Evolutionary conservation across 371 early-diverging fungal genomes (phyloP).

Genomic region (Mortierella sp.): DNA sequence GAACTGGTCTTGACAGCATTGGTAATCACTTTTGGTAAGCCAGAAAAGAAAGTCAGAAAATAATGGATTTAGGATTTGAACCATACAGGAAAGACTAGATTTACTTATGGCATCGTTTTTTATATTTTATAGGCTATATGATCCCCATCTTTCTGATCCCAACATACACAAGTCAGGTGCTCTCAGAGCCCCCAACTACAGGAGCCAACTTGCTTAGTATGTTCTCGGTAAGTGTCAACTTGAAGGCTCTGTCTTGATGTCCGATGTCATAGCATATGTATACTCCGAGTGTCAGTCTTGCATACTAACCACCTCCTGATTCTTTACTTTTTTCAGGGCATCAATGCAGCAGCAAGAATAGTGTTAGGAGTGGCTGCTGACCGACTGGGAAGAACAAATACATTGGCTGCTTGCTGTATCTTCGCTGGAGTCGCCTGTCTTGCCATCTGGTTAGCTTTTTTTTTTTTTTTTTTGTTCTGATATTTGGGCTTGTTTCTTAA

Average conservation of each 20-base stretch:
- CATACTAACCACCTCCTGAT: background rate
- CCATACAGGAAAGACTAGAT: background rate
- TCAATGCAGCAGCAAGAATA: constrained; percentile 65
- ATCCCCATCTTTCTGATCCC: constrained; percentile 53
- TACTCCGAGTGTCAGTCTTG: background rate
- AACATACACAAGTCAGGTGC: constrained; percentile 50
- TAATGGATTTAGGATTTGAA: too few species aligned
- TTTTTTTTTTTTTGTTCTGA: background rate
- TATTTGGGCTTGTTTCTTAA: background rate
- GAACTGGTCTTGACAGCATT: constrained; percentile 50
- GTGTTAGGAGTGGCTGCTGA: constrained; percentile 61
- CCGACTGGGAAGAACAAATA: constrained; percentile 60
- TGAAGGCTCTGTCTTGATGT: too few species aligned
- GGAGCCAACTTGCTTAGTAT: constrained; percentile 67
- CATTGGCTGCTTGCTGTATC: constrained; percentile 58
- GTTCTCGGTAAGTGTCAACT: constrained; percentile 35
- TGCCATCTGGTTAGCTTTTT: constrained; percentile 54
- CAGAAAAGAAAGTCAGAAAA: background rate
- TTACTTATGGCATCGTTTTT: background rate
- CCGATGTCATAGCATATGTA: too few species aligned
- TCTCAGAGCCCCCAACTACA: constrained; percentile 31
- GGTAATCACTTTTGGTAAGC: constrained; percentile 57
- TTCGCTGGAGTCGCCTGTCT: constrained; percentile 60
- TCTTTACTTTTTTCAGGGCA: constrained; percentile 36
- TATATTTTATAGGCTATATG: constrained; percentile 26